Base-by-base conservation (phyloP, 169 alveolate genomes). In the Toxoplasma gondii region DNA sequence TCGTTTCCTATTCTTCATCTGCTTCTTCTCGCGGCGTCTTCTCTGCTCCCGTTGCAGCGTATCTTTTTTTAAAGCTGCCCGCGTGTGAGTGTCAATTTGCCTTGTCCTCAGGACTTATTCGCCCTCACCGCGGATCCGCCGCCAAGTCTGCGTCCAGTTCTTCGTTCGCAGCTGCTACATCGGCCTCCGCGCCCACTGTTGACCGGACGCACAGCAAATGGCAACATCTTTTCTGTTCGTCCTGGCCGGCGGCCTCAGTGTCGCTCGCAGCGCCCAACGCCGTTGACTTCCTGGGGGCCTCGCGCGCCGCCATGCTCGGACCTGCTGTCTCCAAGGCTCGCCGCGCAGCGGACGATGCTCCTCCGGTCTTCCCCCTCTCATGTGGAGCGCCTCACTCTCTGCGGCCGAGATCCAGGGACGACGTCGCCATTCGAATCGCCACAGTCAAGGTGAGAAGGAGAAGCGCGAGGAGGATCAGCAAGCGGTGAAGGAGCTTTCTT, bases 161-260 rank as follows among this genome's bases (percentile, higher is more conserved):
- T 19, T 27, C 74, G n/a, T 1, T 31, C 29, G 31, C 74, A 4
- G 74, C 5, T 1, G n/a, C 74, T 19, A 9, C 16, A 17, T 27
- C 45, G 39, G 12, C 82, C 82, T 69, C 82, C 45, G n/a, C 45
- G 34, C 84, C 34, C 45, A 39, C 53, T 19, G 58, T 49, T 58
- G 54, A 41, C 38, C 54, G 39, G 45, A 36, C 64, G 16, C 84
- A 49, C n/a, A 27, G 92, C 49, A 22, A 88, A 58, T 58, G 54
- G 92, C 92, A 88, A 54, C 41, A 67, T 17, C 90, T 82, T 22
- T 82, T 82, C 36, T 82, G 90, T 24, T 82, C 90, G 4, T 43
- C 67, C 54, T 82, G 90, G 90, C 90, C 90, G 29, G 43, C 19
- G 4, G 86, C 86, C 27, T 78, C 86, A 10, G 86, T 1, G 27